Evolutionary conservation across 2,329 filamentous ascomycete species (phyloP).

Genomic region (Aspergillus texensis): DNA sequence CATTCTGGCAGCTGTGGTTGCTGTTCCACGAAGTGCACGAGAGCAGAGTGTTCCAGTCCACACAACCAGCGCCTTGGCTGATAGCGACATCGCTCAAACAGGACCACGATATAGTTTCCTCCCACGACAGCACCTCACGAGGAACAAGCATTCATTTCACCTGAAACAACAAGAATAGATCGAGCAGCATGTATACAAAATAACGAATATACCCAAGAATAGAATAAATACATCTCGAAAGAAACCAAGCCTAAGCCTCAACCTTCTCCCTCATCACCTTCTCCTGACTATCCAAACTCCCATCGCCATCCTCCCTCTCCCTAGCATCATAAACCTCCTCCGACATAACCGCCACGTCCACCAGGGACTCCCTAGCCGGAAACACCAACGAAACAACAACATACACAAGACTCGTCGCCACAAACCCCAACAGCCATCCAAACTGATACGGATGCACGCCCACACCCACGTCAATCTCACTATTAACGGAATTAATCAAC

Average conservation of each 20-base stretch:
- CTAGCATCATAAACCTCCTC: slow-evolving; percentile 38
- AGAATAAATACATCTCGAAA: background rate
- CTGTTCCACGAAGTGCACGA: background rate
- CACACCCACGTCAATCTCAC: slow-evolving; percentile 39
- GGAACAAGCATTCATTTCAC: background rate
- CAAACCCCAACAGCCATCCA: slow-evolving; percentile 68
- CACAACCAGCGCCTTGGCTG: background rate
- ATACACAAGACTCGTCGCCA: slow-evolving; percentile 60
- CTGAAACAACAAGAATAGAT: background rate
- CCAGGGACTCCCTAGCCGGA: slow-evolving; percentile 54
- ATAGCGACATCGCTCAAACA: background rate
- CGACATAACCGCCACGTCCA: slow-evolving; percentile 42
- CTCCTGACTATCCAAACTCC: background rate
- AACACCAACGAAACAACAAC: slow-evolving; percentile 51
- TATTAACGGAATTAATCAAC: slow-evolving; percentile 50
- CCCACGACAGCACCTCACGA: background rate
- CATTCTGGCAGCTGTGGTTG: background rate
- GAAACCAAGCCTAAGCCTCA: background rate
- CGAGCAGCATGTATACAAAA: background rate
- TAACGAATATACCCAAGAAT: background rate
- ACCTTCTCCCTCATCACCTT: background rate
- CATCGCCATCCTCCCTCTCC: background rate
- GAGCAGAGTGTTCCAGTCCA: background rate
- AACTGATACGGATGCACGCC: slow-evolving; percentile 64
- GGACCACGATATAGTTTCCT: background rate